phyloP scores from a whole-genome alignment of 169 alveolate species.

The Cryptosporidium sp. region DNA sequence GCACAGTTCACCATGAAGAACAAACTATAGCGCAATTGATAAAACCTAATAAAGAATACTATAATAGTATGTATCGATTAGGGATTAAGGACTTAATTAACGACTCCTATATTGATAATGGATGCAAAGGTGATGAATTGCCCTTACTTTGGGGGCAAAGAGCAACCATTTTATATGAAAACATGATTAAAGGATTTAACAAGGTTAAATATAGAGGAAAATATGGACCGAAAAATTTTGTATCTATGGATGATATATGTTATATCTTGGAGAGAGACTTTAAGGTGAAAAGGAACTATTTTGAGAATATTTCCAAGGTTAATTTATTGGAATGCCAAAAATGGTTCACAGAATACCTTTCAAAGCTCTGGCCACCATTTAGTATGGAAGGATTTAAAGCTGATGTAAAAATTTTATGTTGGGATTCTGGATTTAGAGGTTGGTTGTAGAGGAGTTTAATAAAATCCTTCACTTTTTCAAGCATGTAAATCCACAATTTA shows the following conservation, averaged over 20 bases:
- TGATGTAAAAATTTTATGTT: conserved; percentile 35
- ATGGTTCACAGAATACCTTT: conserved; percentile 45
- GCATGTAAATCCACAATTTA: conserved; percentile 7
- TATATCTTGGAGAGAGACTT: conserved; percentile 59
- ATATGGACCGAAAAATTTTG: conserved; percentile 17
- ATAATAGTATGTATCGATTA: background rate
- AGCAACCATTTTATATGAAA: conserved; percentile 30
- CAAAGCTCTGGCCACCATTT: conserved; percentile 66
- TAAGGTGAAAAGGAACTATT: conserved; percentile 53
- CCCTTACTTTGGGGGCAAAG: conserved; percentile 63
- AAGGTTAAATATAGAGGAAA: conserved; percentile 6
- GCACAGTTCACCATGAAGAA: background rate
- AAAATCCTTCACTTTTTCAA: background rate
- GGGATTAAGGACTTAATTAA: background rate
- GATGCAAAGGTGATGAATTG: conserved; percentile 33
- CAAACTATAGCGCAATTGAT: background rate
- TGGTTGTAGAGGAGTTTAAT: conserved; percentile 18
- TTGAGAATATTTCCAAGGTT: conserved; percentile 49
- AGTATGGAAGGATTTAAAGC: background rate
- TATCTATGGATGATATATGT: conserved; percentile 69
- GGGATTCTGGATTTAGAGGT: conserved; percentile 71
- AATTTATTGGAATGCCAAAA: conserved; percentile 22
- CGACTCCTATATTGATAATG: background rate
- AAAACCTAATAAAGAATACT: background rate
- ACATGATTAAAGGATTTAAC: conserved; percentile 12